Evolutionary conservation across 2,329 filamentous ascomycete species (phyloP).

Genomic region (Macrophomina phaseolina): DNA sequence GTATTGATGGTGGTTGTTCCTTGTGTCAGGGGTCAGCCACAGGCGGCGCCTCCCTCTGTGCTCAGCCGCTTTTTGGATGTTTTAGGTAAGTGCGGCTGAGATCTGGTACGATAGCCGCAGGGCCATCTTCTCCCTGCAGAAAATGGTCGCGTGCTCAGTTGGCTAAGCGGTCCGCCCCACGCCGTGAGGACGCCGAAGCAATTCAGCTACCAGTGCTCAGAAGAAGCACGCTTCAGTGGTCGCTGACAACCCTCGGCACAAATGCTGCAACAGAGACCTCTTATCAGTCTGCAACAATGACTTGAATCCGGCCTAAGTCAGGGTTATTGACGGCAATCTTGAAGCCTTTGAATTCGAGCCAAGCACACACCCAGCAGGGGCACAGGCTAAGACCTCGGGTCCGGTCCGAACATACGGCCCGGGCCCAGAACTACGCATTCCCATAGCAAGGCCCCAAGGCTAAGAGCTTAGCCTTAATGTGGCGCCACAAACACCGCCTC

Average conservation of each 20-base stretch:
- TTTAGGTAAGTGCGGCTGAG: constrained; percentile 6
- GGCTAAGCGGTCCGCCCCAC: neutral
- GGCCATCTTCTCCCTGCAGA: neutral
- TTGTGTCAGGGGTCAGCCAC: constrained; percentile 17
- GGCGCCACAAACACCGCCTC: no score
- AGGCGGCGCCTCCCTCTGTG: neutral
- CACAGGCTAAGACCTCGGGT: no score
- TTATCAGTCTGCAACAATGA: neutral
- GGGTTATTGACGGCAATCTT: no score
- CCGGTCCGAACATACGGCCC: no score
- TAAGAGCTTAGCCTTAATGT: no score
- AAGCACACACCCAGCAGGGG: no score
- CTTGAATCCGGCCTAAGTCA: neutral
- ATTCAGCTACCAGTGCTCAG: neutral
- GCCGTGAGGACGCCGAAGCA: neutral
- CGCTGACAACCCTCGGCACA: neutral
- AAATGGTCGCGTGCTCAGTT: constrained; percentile 19
- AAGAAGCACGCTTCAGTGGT: neutral
- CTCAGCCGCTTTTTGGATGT: neutral
- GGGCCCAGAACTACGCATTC: no score
- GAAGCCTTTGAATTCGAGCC: no score
- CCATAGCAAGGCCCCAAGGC: no score
- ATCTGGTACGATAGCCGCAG: neutral
- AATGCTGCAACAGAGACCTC: neutral
- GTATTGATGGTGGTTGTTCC: neutral